These are phyloP conservation scores for Cordyceps cateniannulata DNA, from an alignment of 2,329 filamentous ascomycete species.

Conservation along the genomic window DNA sequence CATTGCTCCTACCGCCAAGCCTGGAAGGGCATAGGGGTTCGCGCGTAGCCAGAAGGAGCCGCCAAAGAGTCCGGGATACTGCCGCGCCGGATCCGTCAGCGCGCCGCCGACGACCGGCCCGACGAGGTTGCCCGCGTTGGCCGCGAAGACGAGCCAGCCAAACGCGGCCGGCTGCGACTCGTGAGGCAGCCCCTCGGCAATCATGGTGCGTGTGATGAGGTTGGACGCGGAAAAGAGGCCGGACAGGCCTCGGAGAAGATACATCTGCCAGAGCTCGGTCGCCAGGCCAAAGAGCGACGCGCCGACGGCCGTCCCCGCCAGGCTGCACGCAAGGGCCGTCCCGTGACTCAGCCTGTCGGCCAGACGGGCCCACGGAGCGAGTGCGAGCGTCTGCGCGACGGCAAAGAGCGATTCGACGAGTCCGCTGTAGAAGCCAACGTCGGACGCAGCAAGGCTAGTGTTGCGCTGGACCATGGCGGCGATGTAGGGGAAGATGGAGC, in stretches of 20 bases:
- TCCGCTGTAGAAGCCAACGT: constrained; percentile 74
- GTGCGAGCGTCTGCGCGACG: constrained; percentile 67
- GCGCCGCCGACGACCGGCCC: constrained; percentile 65
- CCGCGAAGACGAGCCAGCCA: constrained; percentile 68
- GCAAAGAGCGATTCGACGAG: constrained; percentile 71
- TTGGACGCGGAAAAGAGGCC: constrained; percentile 69
- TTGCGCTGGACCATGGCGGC: constrained; percentile 68
- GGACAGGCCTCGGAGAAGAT: constrained; percentile 62
- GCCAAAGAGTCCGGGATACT: constrained; percentile 53
- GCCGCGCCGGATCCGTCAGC: constrained; percentile 58
- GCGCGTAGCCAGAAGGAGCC: constrained; percentile 37
- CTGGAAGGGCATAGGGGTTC: constrained; percentile 50
- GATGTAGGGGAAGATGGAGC: constrained; percentile 75
- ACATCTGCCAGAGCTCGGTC: constrained; percentile 62
- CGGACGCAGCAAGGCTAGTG: constrained; percentile 50
- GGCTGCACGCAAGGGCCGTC: constrained; percentile 61
- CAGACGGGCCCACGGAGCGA: constrained; percentile 63
- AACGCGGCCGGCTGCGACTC: constrained; percentile 68
- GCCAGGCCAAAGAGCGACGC: constrained; percentile 64
- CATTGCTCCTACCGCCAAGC: constrained; percentile 34
- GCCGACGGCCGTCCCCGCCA: constrained; percentile 55
- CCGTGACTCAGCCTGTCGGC: constrained; percentile 64
- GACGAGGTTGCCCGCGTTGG: constrained; percentile 67
- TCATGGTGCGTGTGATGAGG: constrained; percentile 70
- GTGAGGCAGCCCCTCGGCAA: constrained; percentile 63